These are phyloP conservation scores for Ganoderma multipileum DNA, from an alignment of 1,284 basidiomycete species.

Conservation along the genomic window DNA sequence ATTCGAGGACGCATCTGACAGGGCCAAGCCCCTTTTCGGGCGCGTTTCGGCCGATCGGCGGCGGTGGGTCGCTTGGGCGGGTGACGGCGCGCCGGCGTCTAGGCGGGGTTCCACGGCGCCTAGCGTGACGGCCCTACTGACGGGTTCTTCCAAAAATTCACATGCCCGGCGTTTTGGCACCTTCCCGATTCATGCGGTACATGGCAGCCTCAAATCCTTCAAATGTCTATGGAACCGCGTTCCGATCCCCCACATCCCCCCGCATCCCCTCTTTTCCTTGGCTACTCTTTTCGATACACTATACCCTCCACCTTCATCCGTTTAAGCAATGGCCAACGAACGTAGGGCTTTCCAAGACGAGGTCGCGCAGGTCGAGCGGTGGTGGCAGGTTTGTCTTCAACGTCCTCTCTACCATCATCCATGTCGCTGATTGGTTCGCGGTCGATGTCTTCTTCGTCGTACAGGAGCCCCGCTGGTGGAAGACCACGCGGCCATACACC, in stretches of 20 bases:
- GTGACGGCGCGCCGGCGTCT: conserved; percentile 26
- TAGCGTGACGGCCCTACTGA: conserved; percentile 5
- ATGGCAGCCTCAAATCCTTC: conserved; percentile 23
- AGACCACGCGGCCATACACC: conserved; percentile 89
- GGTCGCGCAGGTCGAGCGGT: conserved; percentile 64
- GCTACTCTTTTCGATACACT: background rate
- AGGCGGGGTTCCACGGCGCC: conserved; percentile 26
- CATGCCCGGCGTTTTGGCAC: conserved; percentile 24
- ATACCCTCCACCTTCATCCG: background rate
- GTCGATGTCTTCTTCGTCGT: conserved; percentile 10
- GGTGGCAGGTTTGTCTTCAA: conserved; percentile 82
- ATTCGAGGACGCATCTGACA: background rate
- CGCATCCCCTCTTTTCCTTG: conserved; percentile 9
- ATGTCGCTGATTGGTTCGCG: conserved; percentile 4
- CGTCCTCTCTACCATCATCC: conserved; percentile 3
- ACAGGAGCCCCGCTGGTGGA: conserved; percentile 86
- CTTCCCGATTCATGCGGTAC: conserved; percentile 25
- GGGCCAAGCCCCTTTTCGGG: conserved; percentile 10
- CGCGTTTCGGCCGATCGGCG: conserved; percentile 27
- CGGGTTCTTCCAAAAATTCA: conserved; percentile 21
- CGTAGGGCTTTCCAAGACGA: conserved; percentile 51
- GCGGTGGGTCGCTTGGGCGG: conserved; percentile 13
- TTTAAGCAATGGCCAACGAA: conserved; percentile 52
- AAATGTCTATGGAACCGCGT: conserved; percentile 20
- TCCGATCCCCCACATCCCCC: conserved; percentile 22